Base-by-base conservation (phyloP, 768 basidiomycete genomes). In the Leccinum boreale region DNA sequence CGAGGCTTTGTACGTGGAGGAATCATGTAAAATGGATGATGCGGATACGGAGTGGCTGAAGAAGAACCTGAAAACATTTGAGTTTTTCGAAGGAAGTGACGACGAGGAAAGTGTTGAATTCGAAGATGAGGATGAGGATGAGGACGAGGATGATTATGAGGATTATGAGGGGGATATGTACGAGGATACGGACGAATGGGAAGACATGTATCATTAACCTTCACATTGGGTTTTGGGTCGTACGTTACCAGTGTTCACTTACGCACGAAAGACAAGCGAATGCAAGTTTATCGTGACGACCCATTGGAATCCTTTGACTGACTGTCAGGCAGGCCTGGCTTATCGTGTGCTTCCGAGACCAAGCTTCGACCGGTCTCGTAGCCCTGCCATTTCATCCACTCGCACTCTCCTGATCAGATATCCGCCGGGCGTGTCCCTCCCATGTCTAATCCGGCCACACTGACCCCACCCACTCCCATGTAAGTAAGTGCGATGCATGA, bases 41-140 rank as follows among this genome's bases (percentile, higher is more conserved):
- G 71, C 72, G 23, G 80, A 84, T 12, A 75, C 77, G 59, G 66
- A 65, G 42, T 89, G 86, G 86, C 64, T 89, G 39, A 74, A 68
- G 52, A 68, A 68, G 5, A 75, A 86, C 61, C 51, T 85, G 52
- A 78, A 82, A 57, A 71, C 71, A 31, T 76, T 88, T 15, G 80
- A 81, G 11, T 79, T 75, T 59, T 88, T 85, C 58, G 84, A 83
- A 57, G 77, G 82, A 33, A 85, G 84, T 47, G 77, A 78, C 48
- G 77, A 78, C 29, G 85, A 74, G 17, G 74, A 70, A 44, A 59
- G 60, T 17, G 56, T 62, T 6, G 74, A 72, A 23, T 64, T 64
- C 14, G 73, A 69, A 5, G 70, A 42, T 1, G 60, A 57, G 6
- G 65, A 61, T 4, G 29, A 31, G 11, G 29, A 31, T 12, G 11